Base-by-base conservation (phyloP, 2,329 filamentous ascomycete species). In the Fusarium verrucosum region DNA sequence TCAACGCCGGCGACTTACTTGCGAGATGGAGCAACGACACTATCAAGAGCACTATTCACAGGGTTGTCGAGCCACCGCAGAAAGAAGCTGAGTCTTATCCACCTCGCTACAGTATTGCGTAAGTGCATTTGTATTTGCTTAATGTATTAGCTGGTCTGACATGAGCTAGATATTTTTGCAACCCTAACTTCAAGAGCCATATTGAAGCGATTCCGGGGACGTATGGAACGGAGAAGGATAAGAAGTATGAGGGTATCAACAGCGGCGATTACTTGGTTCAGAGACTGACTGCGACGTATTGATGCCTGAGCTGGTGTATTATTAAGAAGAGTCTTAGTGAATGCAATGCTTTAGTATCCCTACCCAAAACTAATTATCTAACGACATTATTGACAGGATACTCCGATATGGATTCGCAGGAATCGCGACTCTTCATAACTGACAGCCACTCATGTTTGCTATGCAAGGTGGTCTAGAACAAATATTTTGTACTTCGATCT, bases 21-120 rank as follows among this genome's bases (percentile, higher is more conserved):
- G 89, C 92, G 2, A 83, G 93, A 49, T 97, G 93, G 94, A 92
- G 90, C 65, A 97, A 97, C 73, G 92, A 96, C 72, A 90, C 86
- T 6, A 96, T 97, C 79, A 93, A 91, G 79, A 94, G 91, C 73
- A 97, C 94, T 5, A 87, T 93, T 59, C 94, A 97, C 77, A 87
- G 93, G 11, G 94, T 97, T 1, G 91, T 97, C 7, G 91, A 97
- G 78, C 94, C 94, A 3, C 91, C 92, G 1, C 80, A 81, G 16
- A 83, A 82, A 5, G 80, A 79, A 4, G 79, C 78, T 9, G 83
- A 82, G 16, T 78, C 81, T 35, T 89, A 96, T 75, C 92, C 92
- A 2, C 83, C 92, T 1, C 83, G 91, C 35, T 97, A 97, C 73
- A 94, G 90, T 70, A 89, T 97, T 73, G 94, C 93, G 70, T 97